A percentile compares a stretch with the other conserved stretches of the same genome.
Conservation (phyloP, 257 asterid genomes). For the Plantago major region DNA sequence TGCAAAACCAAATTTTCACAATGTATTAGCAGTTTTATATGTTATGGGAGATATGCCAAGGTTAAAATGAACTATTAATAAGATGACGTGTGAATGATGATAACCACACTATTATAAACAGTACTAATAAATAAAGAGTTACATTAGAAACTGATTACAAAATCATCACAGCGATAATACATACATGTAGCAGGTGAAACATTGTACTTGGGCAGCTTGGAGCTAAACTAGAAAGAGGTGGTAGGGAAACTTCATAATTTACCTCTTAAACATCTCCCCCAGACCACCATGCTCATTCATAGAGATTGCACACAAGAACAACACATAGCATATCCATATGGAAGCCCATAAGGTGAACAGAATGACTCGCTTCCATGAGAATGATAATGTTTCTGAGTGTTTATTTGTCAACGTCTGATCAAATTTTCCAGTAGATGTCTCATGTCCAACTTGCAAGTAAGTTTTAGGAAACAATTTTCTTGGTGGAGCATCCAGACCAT, state of each 20-base stretch:
- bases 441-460: conserved; percentile 33
- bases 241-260: conserved; percentile 8
- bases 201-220: background rate
- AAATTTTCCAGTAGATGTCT: conserved; percentile 28
- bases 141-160: too few species aligned
- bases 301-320: conserved; percentile 58
- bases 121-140: too few species aligned
- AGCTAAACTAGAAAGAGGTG: conserved; percentile 4
- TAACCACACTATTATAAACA: too few species aligned
- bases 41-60: too few species aligned
- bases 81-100: too few species aligned
- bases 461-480: conserved; percentile 51
- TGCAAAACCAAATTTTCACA: too few species aligned
- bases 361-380: conserved; percentile 56
- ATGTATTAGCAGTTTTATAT: too few species aligned
- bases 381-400: conserved; percentile 26
- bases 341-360: conserved; percentile 63
- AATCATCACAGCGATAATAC: too few species aligned
- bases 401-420: conserved; percentile 26
- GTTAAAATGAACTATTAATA: too few species aligned
- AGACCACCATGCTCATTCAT: conserved; percentile 79
- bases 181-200: too few species aligned
- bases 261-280: conserved; percentile 83
- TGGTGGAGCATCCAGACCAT: conserved; percentile 86
- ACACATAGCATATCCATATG: conserved; percentile 61